These are phyloP conservation scores for Chytriomyces sp. DNA, from an alignment of 192 early-diverging fungal species.

Conservation along the genomic window DNA sequence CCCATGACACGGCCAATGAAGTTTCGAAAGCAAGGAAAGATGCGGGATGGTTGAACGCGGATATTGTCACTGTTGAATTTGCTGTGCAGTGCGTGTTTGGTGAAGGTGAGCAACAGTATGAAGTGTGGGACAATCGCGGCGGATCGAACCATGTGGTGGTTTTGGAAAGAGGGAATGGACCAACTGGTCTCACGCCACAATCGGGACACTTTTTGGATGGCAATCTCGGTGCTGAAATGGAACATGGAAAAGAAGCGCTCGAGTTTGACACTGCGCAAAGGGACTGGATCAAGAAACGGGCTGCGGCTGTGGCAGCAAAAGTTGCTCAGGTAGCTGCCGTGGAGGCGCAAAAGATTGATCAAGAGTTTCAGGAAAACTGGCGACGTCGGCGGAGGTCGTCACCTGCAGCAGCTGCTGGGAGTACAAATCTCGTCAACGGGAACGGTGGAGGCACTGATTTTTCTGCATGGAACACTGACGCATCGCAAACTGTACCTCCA, in stretches of 20 bases:
- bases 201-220: background rate
- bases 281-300: background rate
- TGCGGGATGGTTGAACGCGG: background rate
- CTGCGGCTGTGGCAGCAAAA: background rate
- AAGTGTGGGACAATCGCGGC: slow-evolving; percentile 11
- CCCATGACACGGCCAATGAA: background rate
- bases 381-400: too few species aligned
- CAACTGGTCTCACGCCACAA: background rate
- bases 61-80: slow-evolving; percentile 6
- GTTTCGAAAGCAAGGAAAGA: background rate
- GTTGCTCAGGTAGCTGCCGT: background rate
- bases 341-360: background rate
- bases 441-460: too few species aligned
- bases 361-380: background rate
- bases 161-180: background rate
- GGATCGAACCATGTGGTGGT: slow-evolving; percentile 1
- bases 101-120: background rate
- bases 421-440: too few species aligned
- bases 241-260: background rate
- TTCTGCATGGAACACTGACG: too few species aligned
- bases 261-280: background rate
- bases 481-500: too few species aligned
- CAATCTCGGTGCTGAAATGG: background rate
- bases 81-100: background rate
- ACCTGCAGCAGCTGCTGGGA: too few species aligned